These are phyloP conservation scores for Penicillium sp. DNA, from an alignment of 2,329 filamentous ascomycete species.

Conservation along the genomic window DNA sequence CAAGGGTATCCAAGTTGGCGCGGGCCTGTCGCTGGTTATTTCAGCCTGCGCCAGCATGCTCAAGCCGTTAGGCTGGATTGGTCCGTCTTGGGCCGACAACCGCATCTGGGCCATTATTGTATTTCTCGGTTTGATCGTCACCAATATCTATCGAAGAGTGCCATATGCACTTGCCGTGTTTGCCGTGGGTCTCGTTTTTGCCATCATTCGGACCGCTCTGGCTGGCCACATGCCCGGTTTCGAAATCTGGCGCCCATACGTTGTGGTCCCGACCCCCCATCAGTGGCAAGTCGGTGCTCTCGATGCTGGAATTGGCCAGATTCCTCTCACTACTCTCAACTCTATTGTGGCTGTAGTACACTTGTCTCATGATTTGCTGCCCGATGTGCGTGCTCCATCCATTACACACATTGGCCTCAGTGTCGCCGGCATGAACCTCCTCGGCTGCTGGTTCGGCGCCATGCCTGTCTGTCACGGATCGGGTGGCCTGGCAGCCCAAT, in stretches of 20 bases:
- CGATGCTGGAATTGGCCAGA: conserved; percentile 74
- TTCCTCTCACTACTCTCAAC: conserved; percentile 89
- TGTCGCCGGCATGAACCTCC: conserved; percentile 78
- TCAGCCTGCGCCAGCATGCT: conserved; percentile 71
- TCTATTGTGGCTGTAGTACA: conserved; percentile 85
- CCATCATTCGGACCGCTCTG: conserved; percentile 46
- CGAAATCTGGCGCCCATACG: conserved; percentile 59
- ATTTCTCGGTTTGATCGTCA: conserved; percentile 68
- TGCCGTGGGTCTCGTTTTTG: conserved; percentile 64
- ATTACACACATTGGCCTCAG: conserved; percentile 78
- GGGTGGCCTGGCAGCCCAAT: conserved; percentile 85
- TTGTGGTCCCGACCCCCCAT: conserved; percentile 46
- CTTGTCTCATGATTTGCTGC: conserved; percentile 73
- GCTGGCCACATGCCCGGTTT: conserved; percentile 50
- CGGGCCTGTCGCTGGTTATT: conserved; percentile 77
- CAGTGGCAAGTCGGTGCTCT: conserved; percentile 57
- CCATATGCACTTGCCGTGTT: conserved; percentile 79
- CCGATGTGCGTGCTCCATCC: conserved; percentile 63
- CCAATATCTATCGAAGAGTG: conserved; percentile 62
- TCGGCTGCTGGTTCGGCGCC: conserved; percentile 85
- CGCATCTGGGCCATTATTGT: conserved; percentile 72
- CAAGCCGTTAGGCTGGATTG: conserved; percentile 65
- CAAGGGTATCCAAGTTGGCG: conserved; percentile 92
- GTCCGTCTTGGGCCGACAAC: conserved; percentile 70
- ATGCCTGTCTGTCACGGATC: conserved; percentile 97